phyloP scores from a whole-genome alignment of 306 rosid genomes.

The Adenanthera pavonina region DNA sequence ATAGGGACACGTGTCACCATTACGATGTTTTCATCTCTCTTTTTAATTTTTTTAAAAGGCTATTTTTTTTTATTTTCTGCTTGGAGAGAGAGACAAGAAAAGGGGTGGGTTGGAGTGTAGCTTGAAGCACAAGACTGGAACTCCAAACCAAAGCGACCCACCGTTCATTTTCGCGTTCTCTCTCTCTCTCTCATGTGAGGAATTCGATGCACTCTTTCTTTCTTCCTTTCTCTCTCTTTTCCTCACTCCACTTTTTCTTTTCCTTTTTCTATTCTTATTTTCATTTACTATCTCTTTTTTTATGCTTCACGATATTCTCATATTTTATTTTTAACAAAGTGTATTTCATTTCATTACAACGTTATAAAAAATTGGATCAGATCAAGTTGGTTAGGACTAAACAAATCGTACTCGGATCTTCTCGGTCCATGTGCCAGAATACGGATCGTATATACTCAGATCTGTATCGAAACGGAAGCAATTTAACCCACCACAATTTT shows the following conservation, averaged over 20 bases:
- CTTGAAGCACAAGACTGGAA: slow-evolving; percentile 67
- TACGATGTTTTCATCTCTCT: slow-evolving; percentile 2
- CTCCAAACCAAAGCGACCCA: slow-evolving; percentile 81
- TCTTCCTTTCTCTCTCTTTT: slow-evolving; percentile 37
- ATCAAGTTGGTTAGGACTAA: background rate
- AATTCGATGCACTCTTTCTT: slow-evolving; percentile 75
- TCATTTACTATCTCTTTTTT: background rate
- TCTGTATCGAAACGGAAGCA: background rate
- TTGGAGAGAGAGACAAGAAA: slow-evolving; percentile 56
- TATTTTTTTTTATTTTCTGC: background rate
- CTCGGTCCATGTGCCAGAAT: slow-evolving; percentile 34
- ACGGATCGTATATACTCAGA: slow-evolving; percentile 33
- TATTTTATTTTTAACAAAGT: background rate
- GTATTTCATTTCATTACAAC: background rate
- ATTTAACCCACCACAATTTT: background rate
- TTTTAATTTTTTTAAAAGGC: background rate
- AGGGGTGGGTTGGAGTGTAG: slow-evolving; percentile 81
- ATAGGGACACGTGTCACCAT: slow-evolving; percentile 57
- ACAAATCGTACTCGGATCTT: background rate
- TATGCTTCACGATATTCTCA: background rate
- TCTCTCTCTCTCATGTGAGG: slow-evolving; percentile 40
- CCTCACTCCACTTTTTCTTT: slow-evolving; percentile 4
- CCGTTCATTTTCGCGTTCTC: slow-evolving; percentile 56
- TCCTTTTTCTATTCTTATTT: background rate
- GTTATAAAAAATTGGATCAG: background rate